Evolutionary conservation across 768 basidiomycete species (phyloP).

Genomic region (Boletus rubropictus): DNA sequence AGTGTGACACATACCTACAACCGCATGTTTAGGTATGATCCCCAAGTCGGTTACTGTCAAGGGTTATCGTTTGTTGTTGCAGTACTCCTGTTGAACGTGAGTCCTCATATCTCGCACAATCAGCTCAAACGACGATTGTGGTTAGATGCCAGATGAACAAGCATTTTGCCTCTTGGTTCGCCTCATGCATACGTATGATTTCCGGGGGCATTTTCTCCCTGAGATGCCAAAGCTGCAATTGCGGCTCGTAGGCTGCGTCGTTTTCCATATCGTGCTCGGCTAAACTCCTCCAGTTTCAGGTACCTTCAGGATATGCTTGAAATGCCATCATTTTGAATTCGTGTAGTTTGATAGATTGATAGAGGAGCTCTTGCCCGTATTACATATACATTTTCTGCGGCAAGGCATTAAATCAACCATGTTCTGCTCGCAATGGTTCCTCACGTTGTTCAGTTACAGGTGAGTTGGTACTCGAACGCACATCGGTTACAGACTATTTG

Average conservation of each 20-base stretch:
- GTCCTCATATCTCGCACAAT: constrained; percentile 14
- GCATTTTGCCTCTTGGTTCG: constrained; percentile 94
- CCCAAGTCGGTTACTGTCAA: constrained; percentile 96
- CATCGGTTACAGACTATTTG: neutral
- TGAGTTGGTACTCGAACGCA: constrained; percentile 27
- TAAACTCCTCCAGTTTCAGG: constrained; percentile 50
- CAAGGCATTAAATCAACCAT: constrained; percentile 97
- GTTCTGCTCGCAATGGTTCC: constrained; percentile 98
- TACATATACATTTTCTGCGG: constrained; percentile 89
- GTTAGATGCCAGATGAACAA: constrained; percentile 98
- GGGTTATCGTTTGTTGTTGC: constrained; percentile 96
- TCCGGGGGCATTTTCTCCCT: constrained; percentile 95
- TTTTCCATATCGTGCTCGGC: neutral
- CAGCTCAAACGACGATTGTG: neutral
- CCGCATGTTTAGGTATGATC: constrained; percentile 57
- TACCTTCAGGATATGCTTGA: constrained; percentile 25
- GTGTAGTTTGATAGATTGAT: constrained; percentile 85
- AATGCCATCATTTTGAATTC: constrained; percentile 14
- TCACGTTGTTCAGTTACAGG: constrained; percentile 96
- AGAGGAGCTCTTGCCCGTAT: constrained; percentile 87
- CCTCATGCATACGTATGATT: constrained; percentile 93
- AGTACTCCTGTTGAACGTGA: constrained; percentile 83
- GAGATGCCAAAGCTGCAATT: constrained; percentile 98
- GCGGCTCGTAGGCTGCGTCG: constrained; percentile 57
- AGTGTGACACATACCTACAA: constrained; percentile 3